These are phyloP conservation scores for Wallacemonas collosoma DNA, from an alignment of 208 protist species.

Conservation along the genomic window DNA sequence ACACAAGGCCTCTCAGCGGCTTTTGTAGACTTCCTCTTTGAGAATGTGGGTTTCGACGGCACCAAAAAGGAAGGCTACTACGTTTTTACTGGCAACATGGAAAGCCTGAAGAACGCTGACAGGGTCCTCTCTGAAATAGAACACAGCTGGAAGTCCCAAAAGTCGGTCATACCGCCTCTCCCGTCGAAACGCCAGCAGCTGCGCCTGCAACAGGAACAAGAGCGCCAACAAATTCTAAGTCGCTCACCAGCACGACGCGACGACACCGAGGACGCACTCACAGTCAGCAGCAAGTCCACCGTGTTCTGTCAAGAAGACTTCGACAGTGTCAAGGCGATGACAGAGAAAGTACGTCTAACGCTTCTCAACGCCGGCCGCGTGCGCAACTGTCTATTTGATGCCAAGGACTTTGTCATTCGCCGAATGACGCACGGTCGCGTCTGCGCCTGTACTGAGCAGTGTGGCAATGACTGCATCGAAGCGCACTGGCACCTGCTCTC, in stretches of 20 bases:
- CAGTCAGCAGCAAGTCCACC: neutral
- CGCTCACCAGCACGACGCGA: neutral
- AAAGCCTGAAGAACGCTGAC: conserved; percentile 48
- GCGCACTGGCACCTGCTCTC: conserved; percentile 85
- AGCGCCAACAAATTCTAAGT: neutral
- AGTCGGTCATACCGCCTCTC: conserved; percentile 7
- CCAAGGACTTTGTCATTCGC: conserved; percentile 57
- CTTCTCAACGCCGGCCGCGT: conserved; percentile 76
- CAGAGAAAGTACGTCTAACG: conserved; percentile 48
- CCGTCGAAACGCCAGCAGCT: conserved; percentile 21
- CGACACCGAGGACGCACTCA: conserved; percentile 16
- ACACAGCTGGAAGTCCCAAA: conserved; percentile 25
- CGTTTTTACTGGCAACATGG: conserved; percentile 44
- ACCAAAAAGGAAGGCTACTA: conserved; percentile 32
- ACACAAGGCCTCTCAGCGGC: conserved; percentile 26
- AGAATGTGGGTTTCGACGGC: conserved; percentile 44
- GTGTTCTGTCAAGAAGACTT: conserved; percentile 47
- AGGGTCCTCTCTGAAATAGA: conserved; percentile 55
- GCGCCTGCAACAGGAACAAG: conserved; percentile 12
- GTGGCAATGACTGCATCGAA: conserved; percentile 58
- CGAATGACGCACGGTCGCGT: conserved; percentile 72
- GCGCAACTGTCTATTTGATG: conserved; percentile 83
- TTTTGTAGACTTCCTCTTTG: conserved; percentile 55
- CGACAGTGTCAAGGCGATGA: conserved; percentile 36
- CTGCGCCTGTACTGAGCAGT: conserved; percentile 77